phyloP scores from a whole-genome alignment of 1,284 basidiomycete genomes.

The Ceratobasidium sp. region DNA sequence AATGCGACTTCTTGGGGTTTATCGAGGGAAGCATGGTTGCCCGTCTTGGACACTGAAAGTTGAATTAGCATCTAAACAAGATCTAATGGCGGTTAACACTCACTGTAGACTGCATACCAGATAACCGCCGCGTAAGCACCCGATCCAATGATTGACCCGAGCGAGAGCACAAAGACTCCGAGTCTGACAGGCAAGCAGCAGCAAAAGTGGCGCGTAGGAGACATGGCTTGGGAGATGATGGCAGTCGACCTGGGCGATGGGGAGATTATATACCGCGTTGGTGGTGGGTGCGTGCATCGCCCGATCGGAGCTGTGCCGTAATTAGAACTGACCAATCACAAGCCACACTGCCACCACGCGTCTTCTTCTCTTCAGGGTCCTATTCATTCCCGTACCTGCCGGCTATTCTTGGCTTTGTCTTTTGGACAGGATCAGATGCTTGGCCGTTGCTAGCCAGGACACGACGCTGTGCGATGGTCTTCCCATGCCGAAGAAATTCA shows the following conservation, averaged over 20 bases:
- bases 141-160: conserved; percentile 64
- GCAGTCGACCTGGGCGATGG: not conserved
- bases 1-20: conserved; percentile 30
- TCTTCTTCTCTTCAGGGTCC: not conserved
- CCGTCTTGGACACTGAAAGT: not conserved
- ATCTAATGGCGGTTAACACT: not conserved
- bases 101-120: conserved; percentile 24
- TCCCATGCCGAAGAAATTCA: too few species aligned
- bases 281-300: not conserved
- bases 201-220: conserved; percentile 54
- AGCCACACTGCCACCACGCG: not conserved
- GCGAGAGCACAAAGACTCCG: conserved; percentile 63
- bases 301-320: conserved; percentile 1
- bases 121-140: conserved; percentile 41
- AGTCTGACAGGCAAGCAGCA: conserved; percentile 68
- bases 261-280: not conserved
- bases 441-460: too few species aligned
- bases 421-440: too few species aligned
- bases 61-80: not conserved
- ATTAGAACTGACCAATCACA: not conserved
- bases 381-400: not conserved
- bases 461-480: too few species aligned
- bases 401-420: too few species aligned
- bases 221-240: conserved; percentile 12
- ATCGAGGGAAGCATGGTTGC: not conserved